Evolutionary conservation across 1,139 yeast species (phyloP).

Genomic region (Hanseniaspora gamundiae): DNA sequence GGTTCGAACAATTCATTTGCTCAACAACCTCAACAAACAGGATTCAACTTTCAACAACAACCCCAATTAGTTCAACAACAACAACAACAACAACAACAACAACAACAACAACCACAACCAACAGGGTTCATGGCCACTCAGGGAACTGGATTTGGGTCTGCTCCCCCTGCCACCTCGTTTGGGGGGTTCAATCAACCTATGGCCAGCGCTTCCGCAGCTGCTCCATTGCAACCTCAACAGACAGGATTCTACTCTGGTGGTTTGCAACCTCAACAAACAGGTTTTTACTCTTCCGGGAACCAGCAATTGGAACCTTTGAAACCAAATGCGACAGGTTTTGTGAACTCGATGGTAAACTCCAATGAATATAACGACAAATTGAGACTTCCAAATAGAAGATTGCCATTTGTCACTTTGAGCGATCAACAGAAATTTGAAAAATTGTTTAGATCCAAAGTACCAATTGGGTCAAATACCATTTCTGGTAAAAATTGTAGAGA

Average conservation of each 20-base stretch:
- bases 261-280: constrained; percentile 30
- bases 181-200: constrained; percentile 2
- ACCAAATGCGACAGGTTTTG: constrained; percentile 28
- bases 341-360: constrained; percentile 26
- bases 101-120: neutral
- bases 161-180: constrained; percentile 3
- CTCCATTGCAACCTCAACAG: constrained; percentile 10
- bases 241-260: constrained; percentile 10
- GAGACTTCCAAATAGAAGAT: constrained; percentile 54
- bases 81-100: constrained; percentile 1
- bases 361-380: constrained; percentile 27
- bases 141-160: constrained; percentile 2
- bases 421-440: constrained; percentile 83
- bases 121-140: neutral
- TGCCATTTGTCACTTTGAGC: constrained; percentile 71
- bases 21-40: constrained; percentile 11
- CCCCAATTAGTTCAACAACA: constrained; percentile 10
- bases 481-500: constrained; percentile 69
- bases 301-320: constrained; percentile 24
- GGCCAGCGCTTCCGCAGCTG: constrained; percentile 3
- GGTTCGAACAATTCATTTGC: constrained; percentile 11
- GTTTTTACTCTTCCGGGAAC: constrained; percentile 21
- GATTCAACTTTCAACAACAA: constrained; percentile 9
- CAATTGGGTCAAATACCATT: constrained; percentile 66
- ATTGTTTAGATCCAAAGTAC: constrained; percentile 65